These are phyloP conservation scores for Paraurostyla sp. DNA, from an alignment of 73 alveolate genomes.

Conservation along the genomic window DNA sequence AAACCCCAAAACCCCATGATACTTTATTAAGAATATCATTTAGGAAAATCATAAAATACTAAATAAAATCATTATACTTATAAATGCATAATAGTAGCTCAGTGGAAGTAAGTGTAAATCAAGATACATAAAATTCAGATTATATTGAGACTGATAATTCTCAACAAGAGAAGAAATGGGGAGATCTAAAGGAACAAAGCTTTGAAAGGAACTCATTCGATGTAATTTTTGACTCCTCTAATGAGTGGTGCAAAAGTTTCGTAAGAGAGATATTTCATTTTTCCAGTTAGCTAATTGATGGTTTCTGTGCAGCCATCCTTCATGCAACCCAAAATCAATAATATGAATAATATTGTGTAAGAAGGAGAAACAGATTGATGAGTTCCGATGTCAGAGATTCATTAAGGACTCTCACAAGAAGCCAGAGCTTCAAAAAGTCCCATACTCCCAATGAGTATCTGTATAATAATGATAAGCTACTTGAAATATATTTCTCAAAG, in stretches of 20 bases:
- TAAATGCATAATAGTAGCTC: too few species aligned
- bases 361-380: background rate
- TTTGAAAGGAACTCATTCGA: background rate
- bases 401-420: background rate
- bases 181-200: background rate
- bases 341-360: background rate
- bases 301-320: slow-evolving; percentile 55
- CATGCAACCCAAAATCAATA: slow-evolving; percentile 15
- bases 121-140: too few species aligned
- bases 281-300: slow-evolving; percentile 27
- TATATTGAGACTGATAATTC: too few species aligned
- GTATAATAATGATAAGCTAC: background rate
- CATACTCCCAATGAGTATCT: background rate
- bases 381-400: background rate
- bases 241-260: slow-evolving; percentile 29
- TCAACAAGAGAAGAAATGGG: background rate
- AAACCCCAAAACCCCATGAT: too few species aligned
- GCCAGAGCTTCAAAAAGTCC: background rate
- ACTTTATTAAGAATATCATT: too few species aligned
- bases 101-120: too few species aligned
- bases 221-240: slow-evolving; percentile 32
- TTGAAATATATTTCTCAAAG: slow-evolving; percentile 1
- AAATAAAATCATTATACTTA: too few species aligned
- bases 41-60: too few species aligned
- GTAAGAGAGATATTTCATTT: slow-evolving; percentile 45